Evolutionary conservation across 2,329 filamentous ascomycete genomes (phyloP).

Genomic region (Ceratocystiopsis sp.): DNA sequence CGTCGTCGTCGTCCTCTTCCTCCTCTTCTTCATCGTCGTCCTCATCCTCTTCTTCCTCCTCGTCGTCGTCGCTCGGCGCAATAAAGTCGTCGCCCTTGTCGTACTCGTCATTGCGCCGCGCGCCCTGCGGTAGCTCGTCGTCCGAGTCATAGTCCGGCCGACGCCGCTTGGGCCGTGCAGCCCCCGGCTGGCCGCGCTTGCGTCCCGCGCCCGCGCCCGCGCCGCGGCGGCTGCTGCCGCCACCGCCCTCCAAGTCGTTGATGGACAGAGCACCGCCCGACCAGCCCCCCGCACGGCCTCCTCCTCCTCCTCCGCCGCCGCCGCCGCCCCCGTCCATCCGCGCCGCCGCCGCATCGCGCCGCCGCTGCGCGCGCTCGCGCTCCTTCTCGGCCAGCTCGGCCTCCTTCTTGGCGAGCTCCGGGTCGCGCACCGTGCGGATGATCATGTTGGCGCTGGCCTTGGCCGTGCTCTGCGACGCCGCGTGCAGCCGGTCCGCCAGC

Average conservation of each 20-base stretch:
- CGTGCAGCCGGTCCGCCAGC: constrained; percentile 50
- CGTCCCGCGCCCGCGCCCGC: too few relatives aligned
- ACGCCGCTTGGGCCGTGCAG: constrained; percentile 33
- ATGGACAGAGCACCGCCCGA: constrained; percentile 43
- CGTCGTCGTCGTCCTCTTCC: constrained; percentile 39
- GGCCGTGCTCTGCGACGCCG: constrained; percentile 35
- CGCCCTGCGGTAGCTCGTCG: constrained; percentile 48
- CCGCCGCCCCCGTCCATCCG: constrained; percentile 43
- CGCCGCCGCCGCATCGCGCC: constrained; percentile 49
- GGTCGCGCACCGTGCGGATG: constrained; percentile 54
- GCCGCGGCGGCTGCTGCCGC: constrained; percentile 37
- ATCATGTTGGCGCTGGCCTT: constrained; percentile 44
- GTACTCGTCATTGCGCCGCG: constrained; percentile 53
- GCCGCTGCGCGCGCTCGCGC: constrained; percentile 46
- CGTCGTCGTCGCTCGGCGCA: constrained; percentile 56
- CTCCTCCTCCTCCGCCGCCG: too few relatives aligned
- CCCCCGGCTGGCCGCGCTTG: too few relatives aligned
- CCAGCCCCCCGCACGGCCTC: constrained; percentile 10
- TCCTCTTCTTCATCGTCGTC: constrained; percentile 42
- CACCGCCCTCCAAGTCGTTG: constrained; percentile 47
- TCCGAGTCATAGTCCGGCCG: constrained; percentile 59
- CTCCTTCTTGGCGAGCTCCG: constrained; percentile 56
- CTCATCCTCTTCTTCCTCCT: constrained; percentile 37
- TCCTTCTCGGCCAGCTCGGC: constrained; percentile 63
- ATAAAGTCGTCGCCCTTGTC: constrained; percentile 68